Base-by-base conservation (phyloP, 768 basidiomycete species). In the Tylopilus subfusipes region DNA sequence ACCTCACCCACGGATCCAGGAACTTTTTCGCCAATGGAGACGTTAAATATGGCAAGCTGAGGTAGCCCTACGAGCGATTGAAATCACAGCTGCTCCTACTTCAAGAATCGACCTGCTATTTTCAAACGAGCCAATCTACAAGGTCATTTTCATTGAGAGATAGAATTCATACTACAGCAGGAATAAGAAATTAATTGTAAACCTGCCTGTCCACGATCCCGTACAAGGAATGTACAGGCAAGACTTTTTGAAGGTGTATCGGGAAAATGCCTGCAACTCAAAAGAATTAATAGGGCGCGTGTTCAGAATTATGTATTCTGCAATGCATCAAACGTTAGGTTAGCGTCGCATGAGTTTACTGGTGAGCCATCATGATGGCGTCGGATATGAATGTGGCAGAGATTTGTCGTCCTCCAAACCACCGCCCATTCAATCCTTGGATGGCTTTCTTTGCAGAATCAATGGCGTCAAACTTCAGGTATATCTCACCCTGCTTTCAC, bases 381-480 rank as follows among this genome's bases (percentile, higher is more conserved):
- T 96, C 93, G 53, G 92, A 89, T 64, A 96, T 95, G 76, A 91
- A 95, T 52, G 81, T 69, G 59, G 93, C 94, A 43, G 86, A 82
- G 54, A 97, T 83, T 73, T 90, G 87, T 72, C 86, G 86, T 56
- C 94, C 94, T 56, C 93, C 93, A 67, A 99, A 99, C 90, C 93
- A 98, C 56, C 97, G 89, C 49, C 94, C 93, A 62, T 97, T 94
- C 51, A 99, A 82, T 63, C 93, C 91, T 71, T 90, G 84, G 43
- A 97, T 75, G 36, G 95, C 91, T 54, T 85, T 82, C 68, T 86
- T 87, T 30, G 97, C 92, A 12, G 82, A 76, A 2, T 92, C 91
- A 55, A 93, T 75, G 24, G 78, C 70, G 54, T 83, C 82, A 65
- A 98, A 98, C 73, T 96, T 93, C 69, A 98, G 79, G 71, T 97